Evolutionary conservation across 345 rosid genomes (phyloP), one percentile per base, ranked within the genome.

Genomic region (Syzygium aromaticum): DNA sequence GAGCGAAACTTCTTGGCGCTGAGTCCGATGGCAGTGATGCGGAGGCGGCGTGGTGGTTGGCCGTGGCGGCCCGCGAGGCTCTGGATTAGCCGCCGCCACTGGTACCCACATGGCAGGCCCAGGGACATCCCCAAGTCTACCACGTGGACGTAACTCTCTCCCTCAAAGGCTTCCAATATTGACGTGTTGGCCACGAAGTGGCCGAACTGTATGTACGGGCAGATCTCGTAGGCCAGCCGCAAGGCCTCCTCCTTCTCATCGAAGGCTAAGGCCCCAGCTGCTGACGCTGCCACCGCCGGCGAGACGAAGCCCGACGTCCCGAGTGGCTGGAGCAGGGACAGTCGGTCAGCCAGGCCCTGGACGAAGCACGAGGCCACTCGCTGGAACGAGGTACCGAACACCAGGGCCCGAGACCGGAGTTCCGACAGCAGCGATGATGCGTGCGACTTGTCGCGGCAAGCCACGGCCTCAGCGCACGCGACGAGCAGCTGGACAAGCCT

Each of bases 141-240:
- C 10, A 93, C 93, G 86, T 94, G 96, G 89, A 94, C 94, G 16
- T 85, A 91, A 93, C 91, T 90, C 92, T 93, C 94, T 92, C 96
- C 93, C 95, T 93, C 96, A 94, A 94, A 93, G 94, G 95, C 95
- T 94, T 94, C 96, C 96, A 94, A 88, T 90, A 94, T 93, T 2
- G 92, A 87, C 7, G 89, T 64, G 64, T 94, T 94, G 64, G 95
- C 94, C 49, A 93, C 88, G 77, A 91, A 94, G 88, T 94, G 96
- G 85, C 95, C 92, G 51, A 93, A 94, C 87, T 86, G 92, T 56
- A 94, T 91, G 86, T 93, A 92, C 28, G 95, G 95, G 91, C 94
- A 93, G 89, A 90, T 93, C 67, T 94, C 93, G 82, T 92, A 94
- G 77, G 93, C 95, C 86, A 93, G 92, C 78, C 87, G 84, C 28